These are phyloP conservation scores for Sporothrix pallida DNA, from an alignment of 2,329 filamentous ascomycete species.

Conservation along the genomic window DNA sequence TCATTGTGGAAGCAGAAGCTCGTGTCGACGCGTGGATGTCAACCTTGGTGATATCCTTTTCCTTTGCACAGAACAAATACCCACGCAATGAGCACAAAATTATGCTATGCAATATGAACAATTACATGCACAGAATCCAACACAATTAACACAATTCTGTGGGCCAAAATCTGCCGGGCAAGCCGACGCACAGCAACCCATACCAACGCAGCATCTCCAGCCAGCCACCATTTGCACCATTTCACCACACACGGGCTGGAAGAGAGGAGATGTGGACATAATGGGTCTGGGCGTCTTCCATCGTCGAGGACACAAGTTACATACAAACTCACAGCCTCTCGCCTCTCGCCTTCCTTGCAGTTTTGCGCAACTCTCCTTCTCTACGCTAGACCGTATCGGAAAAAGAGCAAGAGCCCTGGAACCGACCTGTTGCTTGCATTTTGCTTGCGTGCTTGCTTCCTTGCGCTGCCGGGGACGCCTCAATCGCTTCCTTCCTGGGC, in stretches of 20 bases:
- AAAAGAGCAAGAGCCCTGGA: not conserved
- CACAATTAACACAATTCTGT: no score
- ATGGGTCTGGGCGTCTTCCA: slow-evolving; percentile 10
- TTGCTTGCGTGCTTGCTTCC: slow-evolving; percentile 10
- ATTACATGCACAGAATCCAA: not conserved
- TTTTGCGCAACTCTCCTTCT: no score
- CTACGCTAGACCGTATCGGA: slow-evolving; percentile 25
- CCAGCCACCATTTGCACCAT: not conserved
- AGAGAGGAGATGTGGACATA: not conserved
- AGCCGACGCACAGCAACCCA: slow-evolving; percentile 20
- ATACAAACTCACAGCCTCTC: no score
- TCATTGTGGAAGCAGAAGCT: not conserved
- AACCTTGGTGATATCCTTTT: not conserved
- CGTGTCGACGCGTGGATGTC: not conserved
- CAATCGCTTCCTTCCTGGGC: slow-evolving; percentile 17
- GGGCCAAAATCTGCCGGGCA: slow-evolving; percentile 17
- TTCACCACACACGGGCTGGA: not conserved
- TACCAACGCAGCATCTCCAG: not conserved
- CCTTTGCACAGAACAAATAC: not conserved
- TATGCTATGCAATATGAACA: not conserved
- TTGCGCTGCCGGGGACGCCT: not conserved
- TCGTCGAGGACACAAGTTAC: not conserved
- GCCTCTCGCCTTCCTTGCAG: not conserved
- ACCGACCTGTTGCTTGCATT: no score
- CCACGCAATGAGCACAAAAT: not conserved